Base-by-base conservation (phyloP, 768 basidiomycete genomes). In the Podaxis sp. region DNA sequence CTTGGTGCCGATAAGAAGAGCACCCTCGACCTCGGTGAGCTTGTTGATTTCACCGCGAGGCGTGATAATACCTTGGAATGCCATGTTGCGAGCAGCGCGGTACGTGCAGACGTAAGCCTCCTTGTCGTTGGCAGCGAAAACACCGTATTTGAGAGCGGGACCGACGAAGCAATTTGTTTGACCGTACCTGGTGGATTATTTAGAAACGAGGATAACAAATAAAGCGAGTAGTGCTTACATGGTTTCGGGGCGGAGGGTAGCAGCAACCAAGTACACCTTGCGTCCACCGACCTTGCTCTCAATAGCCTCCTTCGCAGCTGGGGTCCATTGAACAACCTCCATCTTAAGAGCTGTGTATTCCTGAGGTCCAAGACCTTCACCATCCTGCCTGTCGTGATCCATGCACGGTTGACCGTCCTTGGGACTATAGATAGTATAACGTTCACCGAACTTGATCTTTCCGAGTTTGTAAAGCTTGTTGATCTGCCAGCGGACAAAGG, bases 401-500 rank as follows among this genome's bases (percentile, higher is more conserved):
- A 99, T 98, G 72, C 97, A 99, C 0, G 97, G 96, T 71, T 98
- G 97, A 2, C 95, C 96, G 68, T 99, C 97, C 75, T 98, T 98
- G 2, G 95, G 94, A 66, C 93, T 96, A 82, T 97, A 99, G 71
- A 99, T 93, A 13, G 97, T 99, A 75, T 98, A 96, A 49, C 97
- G 89, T 76, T 97, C 92, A 54, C 97, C 97, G 71, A 98, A 99
- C 76, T 96, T 97, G 81, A 99, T 93, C 77, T 95, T 96, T 37
- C 91, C 90, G 52, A 94, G 80, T 47, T 78, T 80, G 75, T 93
- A 82, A 8, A 98, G 82, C 73, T 93, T 94, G 81, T 96, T 98
- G 75, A 94, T 88, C 72, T 99, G 97, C 97, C 97, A 99, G 37
- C 95, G 88, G 53, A 99, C 93, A 71, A 99, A 98, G 2, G 91